Base-by-base conservation (phyloP, 1,139 yeast species). In the Lodderomyces parapsilosis region DNA sequence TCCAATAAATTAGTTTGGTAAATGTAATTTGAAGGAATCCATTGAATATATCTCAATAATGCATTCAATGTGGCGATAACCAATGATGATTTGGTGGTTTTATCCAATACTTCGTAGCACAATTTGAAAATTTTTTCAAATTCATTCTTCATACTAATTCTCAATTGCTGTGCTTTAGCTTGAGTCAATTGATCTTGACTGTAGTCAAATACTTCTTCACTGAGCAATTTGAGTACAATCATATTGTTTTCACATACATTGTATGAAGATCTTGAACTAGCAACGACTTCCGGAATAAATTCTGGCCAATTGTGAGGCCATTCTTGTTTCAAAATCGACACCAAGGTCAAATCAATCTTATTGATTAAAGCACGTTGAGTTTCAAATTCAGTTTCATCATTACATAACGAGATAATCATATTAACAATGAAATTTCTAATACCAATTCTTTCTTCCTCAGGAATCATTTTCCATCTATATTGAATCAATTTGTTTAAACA, bases 271-370 rank as follows among this genome's bases (percentile, higher is more conserved):
- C 89, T 80, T 42, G 96, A 85, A 51, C 96, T 84, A 50, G 78
- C 78, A 36, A 93, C 94, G 49, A 93, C 80, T 62, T 94, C 99
- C 11, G 98, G 96, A 43, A 93, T 86, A 58, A 94, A 93, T 55
- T 86, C 88, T 18, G 98, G 98, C 99, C 99, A 93, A 60, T 90
- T 87, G 54, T 84, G 90, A 33, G 99, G 99, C 99, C 99, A 93
- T 62, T 93, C 99, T 66, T 94, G 98, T 61, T 93, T 93, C 58
- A 93, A 79, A 42, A 93, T 84, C 58, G 93, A 95, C 32, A 93
- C 99, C 58, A 93, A 74, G 6, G 98, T 93, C 60, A 93, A 76
- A 66, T 93, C 96, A 55, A 93, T 91, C 64, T 94, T 94, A 68
- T 87, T 89, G 57, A 93, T 88, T 58, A 93, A 76, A 17, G 97